A percentile compares a stretch with the other conserved stretches of the same genome.
Evolutionary conservation across 257 asterid species (phyloP).

Genomic region (Solanum piurae): DNA sequence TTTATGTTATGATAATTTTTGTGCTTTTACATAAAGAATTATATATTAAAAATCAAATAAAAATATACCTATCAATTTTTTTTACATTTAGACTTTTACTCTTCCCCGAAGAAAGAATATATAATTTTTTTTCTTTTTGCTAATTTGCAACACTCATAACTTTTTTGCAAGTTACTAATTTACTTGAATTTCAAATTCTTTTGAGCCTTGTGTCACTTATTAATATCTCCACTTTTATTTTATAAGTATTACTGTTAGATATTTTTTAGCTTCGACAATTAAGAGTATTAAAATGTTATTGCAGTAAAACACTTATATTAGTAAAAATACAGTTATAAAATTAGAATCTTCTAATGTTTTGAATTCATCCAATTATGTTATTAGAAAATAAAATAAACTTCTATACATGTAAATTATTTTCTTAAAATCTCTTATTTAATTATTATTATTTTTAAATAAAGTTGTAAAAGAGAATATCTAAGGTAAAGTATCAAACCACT

Average conservation of each 20-base stretch:
- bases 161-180: not conserved
- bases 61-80: no score
- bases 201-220: not conserved
- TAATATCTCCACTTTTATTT: not conserved
- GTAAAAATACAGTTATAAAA: no score
- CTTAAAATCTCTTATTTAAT: not conserved
- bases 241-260: not conserved
- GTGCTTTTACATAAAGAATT: no score
- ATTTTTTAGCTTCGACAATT: not conserved
- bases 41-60: no score
- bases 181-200: not conserved
- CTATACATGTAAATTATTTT: no score
- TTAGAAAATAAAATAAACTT: no score
- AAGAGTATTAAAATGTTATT: not conserved
- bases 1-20: no score
- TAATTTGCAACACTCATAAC: not conserved
- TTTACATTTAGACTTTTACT: no score
- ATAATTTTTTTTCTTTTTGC: no score
- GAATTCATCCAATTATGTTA: not conserved
- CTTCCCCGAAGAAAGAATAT: no score
- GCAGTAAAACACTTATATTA: not conserved
- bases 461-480: not conserved
- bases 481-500: not conserved
- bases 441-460: no score
- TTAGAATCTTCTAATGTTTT: not conserved